Conservation (phyloP, 345 rosid genomes). For the Cardamine chenopodiifolia region DNA sequence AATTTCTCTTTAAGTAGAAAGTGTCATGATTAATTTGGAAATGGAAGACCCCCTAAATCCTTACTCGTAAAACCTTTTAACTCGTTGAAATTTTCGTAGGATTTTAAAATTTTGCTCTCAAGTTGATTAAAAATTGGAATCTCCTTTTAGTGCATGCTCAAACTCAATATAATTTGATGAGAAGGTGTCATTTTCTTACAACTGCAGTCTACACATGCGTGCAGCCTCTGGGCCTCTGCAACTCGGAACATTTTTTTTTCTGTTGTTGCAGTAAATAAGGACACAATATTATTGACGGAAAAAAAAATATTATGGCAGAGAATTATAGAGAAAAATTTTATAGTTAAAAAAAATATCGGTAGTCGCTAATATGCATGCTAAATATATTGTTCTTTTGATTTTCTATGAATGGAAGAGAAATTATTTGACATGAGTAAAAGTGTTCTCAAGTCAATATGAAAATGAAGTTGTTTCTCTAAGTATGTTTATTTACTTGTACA, state of each 20-base stretch:
- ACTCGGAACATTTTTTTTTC: background rate
- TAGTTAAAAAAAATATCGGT: background rate
- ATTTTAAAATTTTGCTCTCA: background rate
- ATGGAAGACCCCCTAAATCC: background rate
- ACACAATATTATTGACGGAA: background rate
- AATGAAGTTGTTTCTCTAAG: background rate
- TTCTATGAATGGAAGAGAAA: background rate
- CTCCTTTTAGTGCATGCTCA: conserved; percentile 40
- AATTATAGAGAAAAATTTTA: background rate
- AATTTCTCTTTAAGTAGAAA: background rate
- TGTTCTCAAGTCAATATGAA: background rate
- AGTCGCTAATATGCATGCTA: background rate
- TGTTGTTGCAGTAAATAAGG: background rate
- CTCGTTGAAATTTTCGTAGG: background rate
- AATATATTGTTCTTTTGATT: background rate
- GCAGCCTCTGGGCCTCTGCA: conserved; percentile 35
- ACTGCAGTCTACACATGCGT: conserved; percentile 31
- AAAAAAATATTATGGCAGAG: background rate
- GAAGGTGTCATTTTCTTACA: conserved; percentile 38
- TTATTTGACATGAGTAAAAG: background rate
- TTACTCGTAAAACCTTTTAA: background rate
- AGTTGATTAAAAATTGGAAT: background rate
- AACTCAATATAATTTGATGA: conserved; percentile 11
- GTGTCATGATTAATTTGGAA: background rate
- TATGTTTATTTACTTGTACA: conserved; percentile 16